Percentiles rank a stretch among this genome's conserved stretches.
Conservation (phyloP, 441 rosid genomes). For the Aleurites moluccanus region DNA sequence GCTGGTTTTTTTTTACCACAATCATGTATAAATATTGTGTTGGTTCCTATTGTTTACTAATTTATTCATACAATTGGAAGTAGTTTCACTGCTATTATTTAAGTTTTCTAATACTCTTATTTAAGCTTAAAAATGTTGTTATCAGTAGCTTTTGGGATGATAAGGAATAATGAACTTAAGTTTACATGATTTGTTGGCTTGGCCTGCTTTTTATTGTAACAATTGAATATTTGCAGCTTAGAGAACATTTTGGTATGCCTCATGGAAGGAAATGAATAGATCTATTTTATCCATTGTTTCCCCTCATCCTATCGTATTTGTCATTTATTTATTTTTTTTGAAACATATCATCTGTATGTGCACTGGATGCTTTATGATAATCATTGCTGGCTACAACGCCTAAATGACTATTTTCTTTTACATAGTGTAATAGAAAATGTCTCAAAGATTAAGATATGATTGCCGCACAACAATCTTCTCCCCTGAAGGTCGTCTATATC, state of each 20-base stretch:
- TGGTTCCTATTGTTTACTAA: too few relatives aligned
- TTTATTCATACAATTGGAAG: not conserved
- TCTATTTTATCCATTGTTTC: not conserved
- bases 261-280: not conserved
- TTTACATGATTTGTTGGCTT: too few relatives aligned
- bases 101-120: not conserved
- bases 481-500: conserved; percentile 98
- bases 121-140: not conserved
- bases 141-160: not conserved
- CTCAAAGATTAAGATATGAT: conserved; percentile 93
- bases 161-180: not conserved
- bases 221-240: too few relatives aligned
- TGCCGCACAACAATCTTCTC: conserved; percentile 98
- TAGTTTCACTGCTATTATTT: not conserved
- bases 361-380: not conserved
- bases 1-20: too few relatives aligned
- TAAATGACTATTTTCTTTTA: conserved; percentile 2
- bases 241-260: not conserved
- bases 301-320: too few relatives aligned
- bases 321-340: too few relatives aligned
- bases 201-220: too few relatives aligned
- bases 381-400: not conserved
- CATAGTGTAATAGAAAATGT: conserved; percentile 47
- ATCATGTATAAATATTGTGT: too few relatives aligned
- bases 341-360: too few relatives aligned